phyloP scores from a whole-genome alignment of 495 filamentous ascomycete genomes.

The Aspergillus cavernicola region DNA sequence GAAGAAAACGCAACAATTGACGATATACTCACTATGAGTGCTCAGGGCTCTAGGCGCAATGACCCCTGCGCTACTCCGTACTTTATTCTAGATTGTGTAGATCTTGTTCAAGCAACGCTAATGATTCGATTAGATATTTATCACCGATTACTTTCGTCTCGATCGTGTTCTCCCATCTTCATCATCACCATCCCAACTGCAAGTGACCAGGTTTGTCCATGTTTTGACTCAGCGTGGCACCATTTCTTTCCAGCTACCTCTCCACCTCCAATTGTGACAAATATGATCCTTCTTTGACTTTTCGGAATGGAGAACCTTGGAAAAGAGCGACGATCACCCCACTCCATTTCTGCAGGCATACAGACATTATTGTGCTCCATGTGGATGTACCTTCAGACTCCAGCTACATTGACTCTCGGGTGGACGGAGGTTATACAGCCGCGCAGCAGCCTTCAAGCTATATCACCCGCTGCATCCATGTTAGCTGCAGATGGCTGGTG shows the following conservation, averaged over 20 bases:
- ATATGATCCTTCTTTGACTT: background rate
- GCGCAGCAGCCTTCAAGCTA: constrained; percentile 15
- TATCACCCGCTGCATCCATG: constrained; percentile 13
- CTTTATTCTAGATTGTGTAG: background rate
- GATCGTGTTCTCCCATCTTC: no score
- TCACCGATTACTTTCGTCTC: background rate
- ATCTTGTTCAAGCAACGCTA: no score
- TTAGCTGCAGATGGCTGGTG: constrained; percentile 2
- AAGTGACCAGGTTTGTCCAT: background rate
- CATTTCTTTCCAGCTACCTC: background rate
- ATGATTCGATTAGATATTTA: no score
- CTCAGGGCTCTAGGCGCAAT: background rate
- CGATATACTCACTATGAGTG: background rate
- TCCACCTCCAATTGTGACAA: constrained; percentile 3
- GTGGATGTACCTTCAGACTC: background rate
- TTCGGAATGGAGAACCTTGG: background rate
- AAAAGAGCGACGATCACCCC: constrained; percentile 1
- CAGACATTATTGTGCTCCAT: background rate
- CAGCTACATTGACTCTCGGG: constrained; percentile 11
- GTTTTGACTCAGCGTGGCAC: constrained; percentile 1
- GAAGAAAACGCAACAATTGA: background rate
- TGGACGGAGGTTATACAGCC: constrained; percentile 15
- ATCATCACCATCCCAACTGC: constrained; percentile 1
- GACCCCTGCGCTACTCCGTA: background rate
- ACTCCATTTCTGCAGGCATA: background rate